Conservation (phyloP, 805 yeast genomes). For the Ogataea zsoltii region DNA sequence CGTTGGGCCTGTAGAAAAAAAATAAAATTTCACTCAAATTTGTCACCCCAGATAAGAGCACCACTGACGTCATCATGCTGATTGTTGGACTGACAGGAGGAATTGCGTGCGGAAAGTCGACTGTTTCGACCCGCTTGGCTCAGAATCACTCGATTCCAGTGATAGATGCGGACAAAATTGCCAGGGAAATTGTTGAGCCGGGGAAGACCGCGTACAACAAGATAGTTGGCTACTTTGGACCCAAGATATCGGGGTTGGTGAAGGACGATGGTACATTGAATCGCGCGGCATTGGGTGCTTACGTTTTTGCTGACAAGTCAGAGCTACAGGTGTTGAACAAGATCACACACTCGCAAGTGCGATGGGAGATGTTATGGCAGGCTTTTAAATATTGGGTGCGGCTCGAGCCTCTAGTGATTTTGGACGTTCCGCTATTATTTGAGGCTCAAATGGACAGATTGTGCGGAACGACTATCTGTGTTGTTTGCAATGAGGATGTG, state of each 20-base stretch:
- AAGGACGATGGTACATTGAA: conserved; percentile 54
- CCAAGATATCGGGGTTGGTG: conserved; percentile 52
- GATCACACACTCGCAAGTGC: conserved; percentile 87
- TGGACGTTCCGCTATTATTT: conserved; percentile 90
- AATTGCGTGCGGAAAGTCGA: conserved; percentile 94
- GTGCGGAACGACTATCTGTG: conserved; percentile 73
- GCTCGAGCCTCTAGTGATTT: conserved; percentile 60
- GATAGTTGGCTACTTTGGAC: conserved; percentile 61
- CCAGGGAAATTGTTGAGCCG: conserved; percentile 82
- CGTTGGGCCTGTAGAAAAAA: too few species aligned
- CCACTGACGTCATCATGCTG: conserved; percentile 52
- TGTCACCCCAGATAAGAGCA: neutral
- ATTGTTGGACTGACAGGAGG: conserved; percentile 97
- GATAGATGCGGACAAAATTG: conserved; percentile 90
- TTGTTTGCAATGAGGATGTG: conserved; percentile 54
- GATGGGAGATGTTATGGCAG: conserved; percentile 60
- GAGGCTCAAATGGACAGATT: conserved; percentile 70
- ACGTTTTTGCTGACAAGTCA: conserved; percentile 69
- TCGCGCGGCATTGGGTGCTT: conserved; percentile 71
- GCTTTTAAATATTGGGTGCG: conserved; percentile 57
- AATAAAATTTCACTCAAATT: neutral
- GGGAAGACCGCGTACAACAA: conserved; percentile 68
- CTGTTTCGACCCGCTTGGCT: conserved; percentile 65
- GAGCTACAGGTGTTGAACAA: conserved; percentile 63
- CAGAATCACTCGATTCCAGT: conserved; percentile 56